Evolutionary conservation across 805 yeast species (phyloP), one percentile per base, ranked within the genome.

Genomic region (Helenozyma rhizophorensis): DNA sequence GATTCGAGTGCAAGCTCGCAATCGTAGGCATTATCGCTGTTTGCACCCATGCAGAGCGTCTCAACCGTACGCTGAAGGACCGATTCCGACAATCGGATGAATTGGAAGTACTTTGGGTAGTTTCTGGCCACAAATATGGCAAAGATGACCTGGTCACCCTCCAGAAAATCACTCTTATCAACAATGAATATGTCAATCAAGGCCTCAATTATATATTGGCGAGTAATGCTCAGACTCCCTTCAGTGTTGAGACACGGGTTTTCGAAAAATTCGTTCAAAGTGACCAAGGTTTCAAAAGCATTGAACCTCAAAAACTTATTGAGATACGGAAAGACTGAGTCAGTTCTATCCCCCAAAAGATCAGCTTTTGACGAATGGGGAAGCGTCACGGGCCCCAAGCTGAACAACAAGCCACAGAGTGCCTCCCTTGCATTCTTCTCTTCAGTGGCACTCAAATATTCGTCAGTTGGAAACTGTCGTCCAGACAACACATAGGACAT

Each of bases 71-170:
- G 51, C 5, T 71, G 70, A 25, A 83, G 51, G 2, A 66, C 58
- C 1, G 76, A 63, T 34, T 80, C 93, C 1, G 88, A 73, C 1
- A 93, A 54, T 27, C 86, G 68, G 9, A 90, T 69, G 41, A 85
- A 89, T 56, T 90, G 98, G 9, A 76, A 68, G 54, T 83, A 90
- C 51, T 90, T 93, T 2, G 96, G 82, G 40, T 80, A 77, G 50
- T 84, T 89, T 37, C 90, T 59, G 0, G 90, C 84, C 21, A 90
- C 56, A 50, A 90, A 93, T 3, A 86, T 73, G 2, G 85, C 70
- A 30, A 85, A 54, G 5, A 57, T 50, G 26, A 65, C 55, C 10
- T 45, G 37, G 21, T 59, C 65, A 4, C 18, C 30, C 4, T 46
- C 47, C 4, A 37, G 21, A 31, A 64, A 60, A 4, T 30, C 36